Conservation (phyloP, 306 rosid genomes). For the Cicer yamashitae region DNA sequence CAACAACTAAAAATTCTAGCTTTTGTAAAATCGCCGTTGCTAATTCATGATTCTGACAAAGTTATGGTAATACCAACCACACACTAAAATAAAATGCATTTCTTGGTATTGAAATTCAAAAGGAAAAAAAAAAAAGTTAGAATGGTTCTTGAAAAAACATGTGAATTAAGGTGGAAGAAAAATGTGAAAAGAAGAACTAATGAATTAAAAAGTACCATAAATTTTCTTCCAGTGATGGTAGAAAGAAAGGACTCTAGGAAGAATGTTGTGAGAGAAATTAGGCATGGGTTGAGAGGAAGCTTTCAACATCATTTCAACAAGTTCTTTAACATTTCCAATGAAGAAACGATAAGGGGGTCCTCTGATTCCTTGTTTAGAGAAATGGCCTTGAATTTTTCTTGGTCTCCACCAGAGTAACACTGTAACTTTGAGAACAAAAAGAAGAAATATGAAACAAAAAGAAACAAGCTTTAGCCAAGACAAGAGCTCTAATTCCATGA, state of each 20-base stretch:
- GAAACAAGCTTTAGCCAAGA: conserved; percentile 56
- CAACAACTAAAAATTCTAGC: no score
- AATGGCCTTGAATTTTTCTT: conserved; percentile 73
- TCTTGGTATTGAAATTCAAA: neutral
- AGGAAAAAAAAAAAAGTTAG: neutral
- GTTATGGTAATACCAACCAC: no score
- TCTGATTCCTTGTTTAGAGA: conserved; percentile 81
- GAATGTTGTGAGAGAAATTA: conserved; percentile 81
- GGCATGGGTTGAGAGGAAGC: conserved; percentile 97
- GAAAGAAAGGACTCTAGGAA: conserved; percentile 93
- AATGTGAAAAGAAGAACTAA: conserved; percentile 18
- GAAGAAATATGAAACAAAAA: conserved; percentile 40
- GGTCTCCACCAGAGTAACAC: conserved; percentile 92
- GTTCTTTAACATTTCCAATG: conserved; percentile 86
- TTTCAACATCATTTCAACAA: conserved; percentile 79
- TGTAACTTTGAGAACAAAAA: conserved; percentile 51
- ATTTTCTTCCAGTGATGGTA: conserved; percentile 98
- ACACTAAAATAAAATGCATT: conserved; percentile 30
- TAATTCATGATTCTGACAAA: no score
- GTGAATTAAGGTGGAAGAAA: conserved; percentile 7
- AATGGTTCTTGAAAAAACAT: neutral
- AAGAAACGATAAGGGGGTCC: conserved; percentile 98
- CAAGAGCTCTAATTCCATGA: conserved; percentile 53
- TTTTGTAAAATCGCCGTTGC: no score
- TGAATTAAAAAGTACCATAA: conserved; percentile 52